Base-by-base conservation (phyloP, 2,329 filamentous ascomycete genomes). In the Didymella pinodella region DNA sequence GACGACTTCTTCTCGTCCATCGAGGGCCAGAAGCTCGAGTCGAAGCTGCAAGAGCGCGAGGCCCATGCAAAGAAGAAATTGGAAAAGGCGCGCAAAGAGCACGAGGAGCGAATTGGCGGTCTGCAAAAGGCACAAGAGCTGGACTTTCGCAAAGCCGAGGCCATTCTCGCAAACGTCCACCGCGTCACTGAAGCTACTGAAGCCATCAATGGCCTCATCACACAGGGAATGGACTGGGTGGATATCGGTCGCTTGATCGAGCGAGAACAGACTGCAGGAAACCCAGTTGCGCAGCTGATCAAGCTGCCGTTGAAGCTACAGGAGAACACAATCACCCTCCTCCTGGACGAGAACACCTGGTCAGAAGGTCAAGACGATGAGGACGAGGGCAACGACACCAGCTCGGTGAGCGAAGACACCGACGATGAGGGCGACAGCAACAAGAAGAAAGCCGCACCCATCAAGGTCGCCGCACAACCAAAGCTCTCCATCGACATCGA, bases 1-100 rank as follows among this genome's bases (percentile, higher is more conserved):
- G 95, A 99, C 73, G 92, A 97, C 66, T 99, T 97, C 80, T 98
- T 96, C 76, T 98, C 95, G 0, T 98, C 94, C 0, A 86, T 98
- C 26, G 95, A 99, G 78, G 92, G 93, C 0, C 94, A 97, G 74
- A 96, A 92, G 74, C 83, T 98, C 0, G 90, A 96, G 75, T 96
- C 92, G 1, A 86, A 88, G 52, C 80, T 98, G 4, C 87, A 87
- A 4, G 94, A 98, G 75, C 87, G 90, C 48, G 93, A 99, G 76
- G 87, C 90, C 20, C 83, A 85, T 4, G 95, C 95, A 3, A 91
- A 89, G 77, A 87, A 87, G 70, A 97, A 96, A 75, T 83, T 99
- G 3, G 91, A 97, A 36, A 86, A 90, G n/a, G 92, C 93, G 0
- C 87, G 87, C 68, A 84, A 88, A 52, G 94, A 97, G 65, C 95